Conservation (phyloP, 352 stramenopile genomes). For the Peronospora tabacina region DNA sequence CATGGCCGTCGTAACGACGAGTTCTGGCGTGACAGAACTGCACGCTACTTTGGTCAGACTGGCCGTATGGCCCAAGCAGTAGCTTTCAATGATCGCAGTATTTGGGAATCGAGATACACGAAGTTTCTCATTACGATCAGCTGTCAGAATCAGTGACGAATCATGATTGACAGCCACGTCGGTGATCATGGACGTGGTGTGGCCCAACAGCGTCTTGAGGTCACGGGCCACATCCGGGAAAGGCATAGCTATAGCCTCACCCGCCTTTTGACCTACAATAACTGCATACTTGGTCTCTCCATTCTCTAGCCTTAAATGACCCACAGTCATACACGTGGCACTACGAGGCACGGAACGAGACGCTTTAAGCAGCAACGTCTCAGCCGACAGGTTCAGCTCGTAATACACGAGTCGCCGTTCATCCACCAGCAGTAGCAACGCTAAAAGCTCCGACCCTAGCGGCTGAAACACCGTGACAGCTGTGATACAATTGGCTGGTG, state of each 20-base stretch:
- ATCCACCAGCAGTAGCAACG: slow-evolving; percentile 56
- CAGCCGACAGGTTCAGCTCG: slow-evolving; percentile 39
- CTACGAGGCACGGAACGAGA: slow-evolving; percentile 53
- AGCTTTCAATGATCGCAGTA: slow-evolving; percentile 67
- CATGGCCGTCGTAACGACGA: slow-evolving; percentile 65
- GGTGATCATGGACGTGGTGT: slow-evolving; percentile 86
- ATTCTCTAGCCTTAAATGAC: slow-evolving; percentile 20
- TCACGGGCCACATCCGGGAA: slow-evolving; percentile 63
- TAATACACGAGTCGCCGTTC: slow-evolving; percentile 73
- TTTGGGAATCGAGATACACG: slow-evolving; percentile 76
- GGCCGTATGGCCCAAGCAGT: slow-evolving; percentile 72
- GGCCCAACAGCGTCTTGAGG: slow-evolving; percentile 64
- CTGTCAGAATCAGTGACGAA: slow-evolving; percentile 56
- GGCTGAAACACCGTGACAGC: slow-evolving; percentile 34
- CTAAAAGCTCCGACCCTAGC: slow-evolving; percentile 11
- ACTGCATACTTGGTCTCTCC: slow-evolving; percentile 46
- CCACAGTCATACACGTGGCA: slow-evolving; percentile 56
- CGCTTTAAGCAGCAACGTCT: slow-evolving; percentile 35
- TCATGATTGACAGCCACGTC: slow-evolving; percentile 51
- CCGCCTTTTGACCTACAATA: slow-evolving; percentile 74
- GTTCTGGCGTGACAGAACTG: slow-evolving; percentile 35
- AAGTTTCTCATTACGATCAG: slow-evolving; percentile 80
- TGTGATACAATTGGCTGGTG: slow-evolving; percentile 38
- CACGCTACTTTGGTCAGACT: slow-evolving; percentile 55
- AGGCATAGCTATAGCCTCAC: slow-evolving; percentile 67